Evolutionary conservation across 495 filamentous ascomycete genomes (phyloP), one percentile per base, ranked within the genome.

Genomic region (Oleoguttula mirabilis): DNA sequence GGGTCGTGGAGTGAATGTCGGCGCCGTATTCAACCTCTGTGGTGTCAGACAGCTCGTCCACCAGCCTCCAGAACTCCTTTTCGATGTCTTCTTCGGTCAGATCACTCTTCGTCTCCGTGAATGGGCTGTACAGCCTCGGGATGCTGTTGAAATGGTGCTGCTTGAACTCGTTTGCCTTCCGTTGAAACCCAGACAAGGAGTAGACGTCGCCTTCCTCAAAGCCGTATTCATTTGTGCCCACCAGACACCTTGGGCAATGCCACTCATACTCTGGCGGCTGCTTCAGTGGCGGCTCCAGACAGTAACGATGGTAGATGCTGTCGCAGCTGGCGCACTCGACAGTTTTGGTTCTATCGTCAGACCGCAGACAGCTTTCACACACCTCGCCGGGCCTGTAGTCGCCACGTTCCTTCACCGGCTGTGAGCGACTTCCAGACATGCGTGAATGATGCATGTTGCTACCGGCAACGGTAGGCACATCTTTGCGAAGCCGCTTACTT

Each of bases 11-110:
- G 58, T 99, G 90, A 42, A 99, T 94, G 58, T 99, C 90, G 3
- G 90, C 90, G 25, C 90, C 90, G 57, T 99, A 99, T 60, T 99
- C 90, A 11, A 99, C 90, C 56, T 95, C 88, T 10, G 95, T 86
- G 1, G 85, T 93, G 59, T 96, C 90, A 41, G 88, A 87, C 34
- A 94, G 65, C 58, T 82, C 92, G 36, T 92, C 82, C 0, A 94
- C 88, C 17, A 96, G 67, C 47, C 84, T 75, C 90, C 90, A 99
- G 62, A 99, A 99, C 60, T 99, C 90, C 11, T 78, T 75, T 59
- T 99, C 90, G 23, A 99, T 84, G 55, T 99, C 90, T 51, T 95
- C 88, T 55, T 99, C 90, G 0, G 84, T 86, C 33, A 94, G 82
- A 2, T 79, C 78, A 33, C 78, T 69, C 44, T 82, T 75, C 16